Base-by-base conservation (phyloP, 2,329 filamentous ascomycete species). In the Metarhizium humberi region DNA sequence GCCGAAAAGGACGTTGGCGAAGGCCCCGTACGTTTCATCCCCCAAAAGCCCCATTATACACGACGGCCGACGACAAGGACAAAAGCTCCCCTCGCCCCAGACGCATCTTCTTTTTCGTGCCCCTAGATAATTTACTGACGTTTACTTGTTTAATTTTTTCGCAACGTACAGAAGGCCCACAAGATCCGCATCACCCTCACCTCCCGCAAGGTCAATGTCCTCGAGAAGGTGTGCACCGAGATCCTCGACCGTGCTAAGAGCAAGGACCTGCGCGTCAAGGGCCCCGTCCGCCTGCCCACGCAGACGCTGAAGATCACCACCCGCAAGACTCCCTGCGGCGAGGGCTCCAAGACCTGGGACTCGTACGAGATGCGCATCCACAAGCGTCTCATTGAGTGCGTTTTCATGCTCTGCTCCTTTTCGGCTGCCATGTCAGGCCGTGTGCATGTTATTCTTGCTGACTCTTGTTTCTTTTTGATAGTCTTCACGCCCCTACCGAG, bases 291-390 rank as follows among this genome's bases (percentile, higher is more conserved):
- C 72, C 88, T 96, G 70, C 91, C 94, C 69, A 96, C 92, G 81
- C 96, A 96, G 87, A 90, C 85, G 75, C 85, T 97, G 71, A 90
- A 94, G 84, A 85, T 96, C 82, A 90, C 89, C 75, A 96, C 94
- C 82, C 88, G 94, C 73, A 99, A 99, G 88, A 97, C 94, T 64
- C 94, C 94, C 75, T 94, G 89, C 80, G 94, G 94, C 88, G 94
- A 99, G 86, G 94, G 94, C 80, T 95, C 88, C 78, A 99, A 99
- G 90, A 99, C 94, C 73, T 99, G 94, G 94, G 94, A 97, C 76
- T 86, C 83, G 77, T 99, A 82, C 78, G 92, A 99, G 87, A 95
- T 99, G 91, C 88, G 92, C 80, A 95, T 96, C 75, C 91, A 96
- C 86, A 96, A 96, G 88, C 88, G 92, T 68, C 83, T 96, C 72